Base-by-base conservation (phyloP, 2,329 filamentous ascomycete genomes). In the Stenocarpella maydis region DNA sequence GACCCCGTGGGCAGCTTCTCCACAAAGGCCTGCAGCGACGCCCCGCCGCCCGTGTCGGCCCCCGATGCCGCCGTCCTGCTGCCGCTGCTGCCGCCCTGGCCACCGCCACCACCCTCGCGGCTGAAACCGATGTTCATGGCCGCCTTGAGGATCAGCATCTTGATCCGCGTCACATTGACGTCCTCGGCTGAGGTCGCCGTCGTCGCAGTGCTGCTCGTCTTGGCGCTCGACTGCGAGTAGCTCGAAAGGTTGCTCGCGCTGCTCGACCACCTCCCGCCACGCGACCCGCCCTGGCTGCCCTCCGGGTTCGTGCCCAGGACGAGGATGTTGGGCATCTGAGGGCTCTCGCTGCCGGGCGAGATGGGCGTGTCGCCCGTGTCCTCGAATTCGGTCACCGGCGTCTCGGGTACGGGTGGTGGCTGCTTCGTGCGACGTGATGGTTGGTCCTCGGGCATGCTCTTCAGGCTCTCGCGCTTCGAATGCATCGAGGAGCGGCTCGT, bases 361-460 rank as follows among this genome's bases (percentile, higher is more conserved):
- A 94, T 88, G 4, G 93, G 91, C 0, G 92, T 94, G 77, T 98
- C 95, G 78, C 98, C 95, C 0, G 92, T 94, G 77, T 98, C 95
- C 78, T 98, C 95, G 75, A 98, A 98, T 74, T 98, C 94, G 5
- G 95, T 98, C 0, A 95, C 95, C 0, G 95, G 95, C 0, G 95
- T 98, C 81, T 98, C 95, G 0, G 95, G 95, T 5, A 90, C 86
- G 2, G 82, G 81, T 3, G 79, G 81, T 21, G 80, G 74, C n/a
- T 73, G 78, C 66, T 84, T 86, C 67, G 82, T 82, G 24, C 71
- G 68, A 10, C 70, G 70, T 8, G 67, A 17, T 74, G 83, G 78
- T 77, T 82, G 82, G 77, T 82, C 82, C 70, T 88, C 82, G 24
- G 79, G 75, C 12, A 82, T 73, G 61, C 83, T 84, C 74, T 86